Evolutionary conservation across 352 stramenopile species (phyloP).

Genomic region (Globisporangium emineosum): DNA sequence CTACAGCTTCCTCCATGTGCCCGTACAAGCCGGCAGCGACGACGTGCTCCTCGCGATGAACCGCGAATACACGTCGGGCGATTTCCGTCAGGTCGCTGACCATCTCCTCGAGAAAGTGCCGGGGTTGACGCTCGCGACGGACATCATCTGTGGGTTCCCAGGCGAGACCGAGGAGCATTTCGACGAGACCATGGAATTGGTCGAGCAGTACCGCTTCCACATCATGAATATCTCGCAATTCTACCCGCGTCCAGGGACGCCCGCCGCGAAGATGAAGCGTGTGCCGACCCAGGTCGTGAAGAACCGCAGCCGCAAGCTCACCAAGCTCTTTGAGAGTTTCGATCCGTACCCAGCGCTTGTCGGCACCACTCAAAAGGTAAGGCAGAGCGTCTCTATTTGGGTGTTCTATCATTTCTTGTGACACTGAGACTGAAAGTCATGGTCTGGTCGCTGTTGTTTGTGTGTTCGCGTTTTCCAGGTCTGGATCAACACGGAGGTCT

Average conservation of each 20-base stretch:
- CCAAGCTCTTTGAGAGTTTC: constrained; percentile 84
- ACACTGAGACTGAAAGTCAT: too few species aligned
- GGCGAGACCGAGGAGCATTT: constrained; percentile 89
- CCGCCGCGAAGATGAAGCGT: constrained; percentile 88
- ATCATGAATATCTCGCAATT: constrained; percentile 95
- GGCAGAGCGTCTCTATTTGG: too few species aligned
- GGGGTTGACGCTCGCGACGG: constrained; percentile 84
- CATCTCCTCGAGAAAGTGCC: constrained; percentile 72
- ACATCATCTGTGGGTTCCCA: constrained; percentile 93
- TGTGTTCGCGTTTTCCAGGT: too few species aligned
- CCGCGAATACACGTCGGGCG: constrained; percentile 84
- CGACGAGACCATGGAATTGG: constrained; percentile 82
- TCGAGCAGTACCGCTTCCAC: constrained; percentile 86
- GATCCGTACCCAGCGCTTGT: constrained; percentile 75
- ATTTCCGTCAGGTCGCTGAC: constrained; percentile 81
- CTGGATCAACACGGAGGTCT: constrained; percentile 85
- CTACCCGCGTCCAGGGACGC: constrained; percentile 89
- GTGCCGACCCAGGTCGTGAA: constrained; percentile 88
- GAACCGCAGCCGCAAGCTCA: constrained; percentile 80
- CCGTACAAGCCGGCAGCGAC: constrained; percentile 88
- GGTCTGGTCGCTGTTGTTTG: too few species aligned
- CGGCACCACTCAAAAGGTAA: constrained; percentile 38
- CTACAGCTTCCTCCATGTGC: constrained; percentile 91
- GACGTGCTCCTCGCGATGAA: constrained; percentile 89
- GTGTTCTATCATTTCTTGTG: too few species aligned